These are phyloP conservation scores for Pleurotus sapidus DNA, from an alignment of 768 basidiomycete species.

Conservation along the genomic window DNA sequence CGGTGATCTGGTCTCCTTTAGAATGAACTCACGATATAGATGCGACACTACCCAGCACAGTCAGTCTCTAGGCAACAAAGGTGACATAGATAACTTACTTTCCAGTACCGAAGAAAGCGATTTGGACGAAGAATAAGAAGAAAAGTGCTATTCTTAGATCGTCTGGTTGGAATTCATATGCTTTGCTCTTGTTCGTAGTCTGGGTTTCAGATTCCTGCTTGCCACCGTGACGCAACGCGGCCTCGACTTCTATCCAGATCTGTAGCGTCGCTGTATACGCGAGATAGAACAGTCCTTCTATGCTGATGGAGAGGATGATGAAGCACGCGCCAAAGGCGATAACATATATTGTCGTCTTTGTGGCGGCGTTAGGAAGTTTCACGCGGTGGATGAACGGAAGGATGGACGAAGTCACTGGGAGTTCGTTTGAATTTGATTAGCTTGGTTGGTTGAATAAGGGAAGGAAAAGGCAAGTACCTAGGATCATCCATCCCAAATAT, in stretches of 20 bases:
- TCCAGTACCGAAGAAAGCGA: slow-evolving; percentile 84
- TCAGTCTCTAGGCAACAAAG: too few relatives aligned
- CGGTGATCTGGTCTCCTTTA: neutral
- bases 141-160: slow-evolving; percentile 75
- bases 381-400: slow-evolving; percentile 44
- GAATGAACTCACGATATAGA: slow-evolving; percentile 66
- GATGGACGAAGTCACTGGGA: slow-evolving; percentile 44
- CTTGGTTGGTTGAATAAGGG: neutral
- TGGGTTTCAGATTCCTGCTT: slow-evolving; percentile 2
- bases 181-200: slow-evolving; percentile 1
- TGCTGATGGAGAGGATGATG: slow-evolving; percentile 76
- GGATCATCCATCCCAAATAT: slow-evolving; percentile 57
- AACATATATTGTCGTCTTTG: slow-evolving; percentile 61
- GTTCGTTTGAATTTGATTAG: neutral
- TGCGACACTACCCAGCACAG: slow-evolving; percentile 51
- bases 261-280: slow-evolving; percentile 61
- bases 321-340: slow-evolving; percentile 75
- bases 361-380: slow-evolving; percentile 34
- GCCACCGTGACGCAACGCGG: slow-evolving; percentile 16
- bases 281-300: slow-evolving; percentile 80
- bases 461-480: slow-evolving; percentile 37
- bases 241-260: slow-evolving; percentile 69
- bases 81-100: slow-evolving; percentile 47
- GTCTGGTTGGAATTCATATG: slow-evolving; percentile 49
- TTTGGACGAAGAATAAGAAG: slow-evolving; percentile 84